These are phyloP conservation scores for Neonectria sp. DNA, from an alignment of 2,329 filamentous ascomycete genomes.

Conservation along the genomic window DNA sequence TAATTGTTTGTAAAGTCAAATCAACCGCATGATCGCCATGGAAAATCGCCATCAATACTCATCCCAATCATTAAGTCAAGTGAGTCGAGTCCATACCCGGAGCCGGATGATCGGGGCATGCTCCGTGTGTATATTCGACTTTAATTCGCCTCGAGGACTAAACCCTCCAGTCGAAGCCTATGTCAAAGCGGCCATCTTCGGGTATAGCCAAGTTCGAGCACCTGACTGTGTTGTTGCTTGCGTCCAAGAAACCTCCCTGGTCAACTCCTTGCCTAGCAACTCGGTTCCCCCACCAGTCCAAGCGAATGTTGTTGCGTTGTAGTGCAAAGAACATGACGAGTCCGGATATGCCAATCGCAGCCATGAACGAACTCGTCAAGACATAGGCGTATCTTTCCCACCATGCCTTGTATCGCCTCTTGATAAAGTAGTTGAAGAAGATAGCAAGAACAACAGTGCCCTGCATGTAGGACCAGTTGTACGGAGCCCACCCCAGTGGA, in stretches of 20 bases:
- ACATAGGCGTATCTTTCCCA: conserved; percentile 51
- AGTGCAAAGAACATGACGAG: conserved; percentile 48
- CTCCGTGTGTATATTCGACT: background rate
- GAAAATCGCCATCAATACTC: background rate
- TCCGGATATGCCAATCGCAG: conserved; percentile 47
- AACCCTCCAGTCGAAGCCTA: conserved; percentile 37
- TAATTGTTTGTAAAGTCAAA: no score
- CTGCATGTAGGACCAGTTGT: conserved; percentile 48
- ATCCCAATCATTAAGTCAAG: background rate
- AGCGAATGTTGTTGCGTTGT: conserved; percentile 33
- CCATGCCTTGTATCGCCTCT: conserved; percentile 42
- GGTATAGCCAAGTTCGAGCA: conserved; percentile 43
- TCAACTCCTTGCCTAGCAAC: conserved; percentile 43
- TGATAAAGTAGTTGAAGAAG: conserved; percentile 48
- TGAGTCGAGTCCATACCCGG: background rate
- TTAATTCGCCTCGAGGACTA: background rate
- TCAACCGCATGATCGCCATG: no score
- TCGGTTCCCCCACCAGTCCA: conserved; percentile 47
- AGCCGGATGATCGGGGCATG: background rate
- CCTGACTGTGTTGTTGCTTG: conserved; percentile 21
- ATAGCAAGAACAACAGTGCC: conserved; percentile 40
- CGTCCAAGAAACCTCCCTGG: conserved; percentile 33
- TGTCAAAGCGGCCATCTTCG: conserved; percentile 37
- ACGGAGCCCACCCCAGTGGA: conserved; percentile 45
- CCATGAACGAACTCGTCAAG: conserved; percentile 44